Percentiles rank a stretch among this genome's conserved stretches.
Evolutionary conservation across 1,139 yeast species (phyloP).

Genomic region (Meyerozyma carpophila): DNA sequence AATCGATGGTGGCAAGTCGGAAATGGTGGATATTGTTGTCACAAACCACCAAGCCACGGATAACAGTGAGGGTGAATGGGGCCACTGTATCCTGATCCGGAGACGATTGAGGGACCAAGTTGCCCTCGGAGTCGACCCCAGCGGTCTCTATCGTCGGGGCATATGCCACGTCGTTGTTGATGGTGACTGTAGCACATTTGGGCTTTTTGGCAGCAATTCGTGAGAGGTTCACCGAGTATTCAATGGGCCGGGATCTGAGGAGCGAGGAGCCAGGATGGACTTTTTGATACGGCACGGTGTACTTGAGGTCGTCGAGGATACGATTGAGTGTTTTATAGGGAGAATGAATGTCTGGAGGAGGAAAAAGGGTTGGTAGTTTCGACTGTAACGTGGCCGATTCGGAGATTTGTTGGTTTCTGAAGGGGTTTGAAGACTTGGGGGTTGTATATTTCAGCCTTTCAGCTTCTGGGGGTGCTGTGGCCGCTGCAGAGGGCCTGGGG

Average conservation of each 20-base stretch:
- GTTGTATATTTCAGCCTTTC: neutral
- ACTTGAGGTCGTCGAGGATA: slow-evolving; percentile 57
- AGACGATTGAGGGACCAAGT: neutral
- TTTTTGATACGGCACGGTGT: slow-evolving; percentile 27
- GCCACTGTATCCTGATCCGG: slow-evolving; percentile 1
- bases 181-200: slow-evolving; percentile 18
- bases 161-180: slow-evolving; percentile 29
- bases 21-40: slow-evolving; percentile 25
- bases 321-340: slow-evolving; percentile 64
- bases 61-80: slow-evolving; percentile 19
- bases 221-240: slow-evolving; percentile 29
- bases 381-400: neutral
- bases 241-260: slow-evolving; percentile 27
- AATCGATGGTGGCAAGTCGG: slow-evolving; percentile 25
- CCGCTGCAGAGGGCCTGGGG: too few relatives aligned
- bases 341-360: neutral
- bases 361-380: neutral
- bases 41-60: slow-evolving; percentile 31
- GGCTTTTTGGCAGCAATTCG: slow-evolving; percentile 7
- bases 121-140: slow-evolving; percentile 2
- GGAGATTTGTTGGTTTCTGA: neutral
- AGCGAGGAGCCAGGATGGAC: slow-evolving; percentile 16
- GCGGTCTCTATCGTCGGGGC: slow-evolving; percentile 25
- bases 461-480: neutral
- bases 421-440: neutral